These are phyloP conservation scores for Magnaporthales sp. DNA, from an alignment of 2,329 filamentous ascomycete genomes.

Conservation along the genomic window DNA sequence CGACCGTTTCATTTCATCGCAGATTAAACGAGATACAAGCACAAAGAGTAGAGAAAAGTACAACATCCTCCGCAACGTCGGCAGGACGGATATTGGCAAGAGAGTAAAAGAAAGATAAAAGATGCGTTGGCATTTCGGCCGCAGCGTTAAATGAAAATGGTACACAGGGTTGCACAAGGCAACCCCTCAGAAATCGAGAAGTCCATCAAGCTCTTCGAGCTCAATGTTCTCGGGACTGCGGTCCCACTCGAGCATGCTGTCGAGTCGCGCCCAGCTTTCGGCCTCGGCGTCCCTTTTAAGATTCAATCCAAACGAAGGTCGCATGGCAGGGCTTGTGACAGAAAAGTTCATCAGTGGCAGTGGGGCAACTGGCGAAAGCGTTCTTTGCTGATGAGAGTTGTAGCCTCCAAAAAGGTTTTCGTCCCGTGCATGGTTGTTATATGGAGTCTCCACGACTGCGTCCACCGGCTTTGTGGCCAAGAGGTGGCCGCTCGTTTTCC, in stretches of 20 bases:
- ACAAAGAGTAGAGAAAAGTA: slow-evolving; percentile 1
- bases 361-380: slow-evolving; percentile 12
- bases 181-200: slow-evolving; percentile 57
- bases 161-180: neutral
- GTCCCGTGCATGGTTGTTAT: slow-evolving; percentile 26
- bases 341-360: slow-evolving; percentile 23
- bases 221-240: slow-evolving; percentile 81
- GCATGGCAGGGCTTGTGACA: slow-evolving; percentile 48
- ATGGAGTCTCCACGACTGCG: slow-evolving; percentile 22
- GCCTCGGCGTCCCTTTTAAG: slow-evolving; percentile 27
- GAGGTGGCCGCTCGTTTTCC: slow-evolving; percentile 43
- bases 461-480: slow-evolving; percentile 19
- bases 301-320: slow-evolving; percentile 34
- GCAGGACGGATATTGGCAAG: neutral
- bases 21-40: neutral
- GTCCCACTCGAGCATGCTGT: slow-evolving; percentile 46
- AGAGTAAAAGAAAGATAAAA: neutral
- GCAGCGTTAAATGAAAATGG: neutral
- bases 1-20: neutral
- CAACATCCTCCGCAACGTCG: neutral
- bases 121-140: neutral
- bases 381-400: slow-evolving; percentile 15
- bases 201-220: slow-evolving; percentile 83
- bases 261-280: slow-evolving; percentile 35
- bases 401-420: slow-evolving; percentile 44